phyloP scores from a whole-genome alignment of 148 eudicot genomes.

The Fagopyrum tataricum region DNA sequence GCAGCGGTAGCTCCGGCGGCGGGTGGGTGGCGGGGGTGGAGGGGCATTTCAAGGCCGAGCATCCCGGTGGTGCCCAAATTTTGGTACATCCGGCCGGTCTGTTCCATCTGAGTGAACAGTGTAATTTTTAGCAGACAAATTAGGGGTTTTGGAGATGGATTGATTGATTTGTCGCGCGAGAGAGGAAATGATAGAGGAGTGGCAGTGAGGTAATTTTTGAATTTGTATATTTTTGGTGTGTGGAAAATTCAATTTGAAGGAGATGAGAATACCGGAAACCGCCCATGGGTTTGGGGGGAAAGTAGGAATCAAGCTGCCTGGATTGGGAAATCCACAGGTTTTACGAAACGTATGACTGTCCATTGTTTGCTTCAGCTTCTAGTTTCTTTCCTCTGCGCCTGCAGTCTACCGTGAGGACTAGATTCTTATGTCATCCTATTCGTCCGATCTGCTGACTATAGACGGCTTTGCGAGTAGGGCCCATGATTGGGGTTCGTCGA shows the following conservation, averaged over 20 bases:
- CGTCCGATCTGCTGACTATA: neutral
- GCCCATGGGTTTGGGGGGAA: conserved; percentile 45
- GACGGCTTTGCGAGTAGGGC: too few relatives aligned
- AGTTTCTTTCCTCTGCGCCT: neutral
- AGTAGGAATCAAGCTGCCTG: conserved; percentile 7
- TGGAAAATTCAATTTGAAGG: conserved; percentile 18
- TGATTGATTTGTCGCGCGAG: neutral
- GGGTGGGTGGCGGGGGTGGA: conserved; percentile 26
- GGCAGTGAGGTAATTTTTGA: neutral
- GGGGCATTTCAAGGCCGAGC: conserved; percentile 54
- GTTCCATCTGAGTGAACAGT: neutral
- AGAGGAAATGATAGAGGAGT: neutral
- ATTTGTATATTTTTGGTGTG: neutral
- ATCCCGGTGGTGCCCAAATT: conserved; percentile 25
- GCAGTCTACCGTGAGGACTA: neutral
- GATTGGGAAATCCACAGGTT: conserved; percentile 2
- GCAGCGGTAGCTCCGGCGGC: conserved; percentile 6
- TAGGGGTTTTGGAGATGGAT: neutral
- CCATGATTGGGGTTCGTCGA: too few relatives aligned
- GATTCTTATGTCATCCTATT: neutral
- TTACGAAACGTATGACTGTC: neutral
- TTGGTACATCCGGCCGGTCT: conserved; percentile 36
- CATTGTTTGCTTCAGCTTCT: too few relatives aligned
- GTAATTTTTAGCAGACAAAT: neutral
- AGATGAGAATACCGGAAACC: conserved; percentile 28